Conservation (phyloP, 257 asterid species). For the Ophiorrhiza pumila region DNA sequence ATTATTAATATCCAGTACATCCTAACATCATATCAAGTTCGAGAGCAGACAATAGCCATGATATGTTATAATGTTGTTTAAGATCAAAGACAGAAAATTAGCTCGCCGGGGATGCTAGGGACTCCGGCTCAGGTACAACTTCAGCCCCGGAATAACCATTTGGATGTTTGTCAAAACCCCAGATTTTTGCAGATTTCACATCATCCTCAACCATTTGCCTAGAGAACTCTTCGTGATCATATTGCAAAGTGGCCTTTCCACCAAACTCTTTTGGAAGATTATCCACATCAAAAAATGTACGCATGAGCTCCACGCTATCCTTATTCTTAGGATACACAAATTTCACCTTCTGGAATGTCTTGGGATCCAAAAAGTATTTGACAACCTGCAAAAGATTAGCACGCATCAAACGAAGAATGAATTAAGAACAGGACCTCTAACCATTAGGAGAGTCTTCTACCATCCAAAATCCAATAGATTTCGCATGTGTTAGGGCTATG, state of each 20-base stretch:
- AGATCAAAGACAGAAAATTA: constrained; percentile 8
- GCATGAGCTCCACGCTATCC: constrained; percentile 85
- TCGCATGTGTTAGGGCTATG: not conserved
- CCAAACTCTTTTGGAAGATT: constrained; percentile 90
- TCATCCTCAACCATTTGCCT: constrained; percentile 81
- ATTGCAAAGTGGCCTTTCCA: constrained; percentile 74
- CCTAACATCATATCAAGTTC: not conserved
- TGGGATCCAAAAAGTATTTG: constrained; percentile 78
- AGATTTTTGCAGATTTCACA: constrained; percentile 56
- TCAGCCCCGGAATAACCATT: constrained; percentile 49
- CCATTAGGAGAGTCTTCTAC: not conserved
- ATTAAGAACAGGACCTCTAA: not conserved
- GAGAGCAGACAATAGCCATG: not conserved
- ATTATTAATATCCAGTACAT: constrained; percentile 5
- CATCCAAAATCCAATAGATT: not conserved
- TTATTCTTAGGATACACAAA: constrained; percentile 88
- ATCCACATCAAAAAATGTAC: constrained; percentile 67
- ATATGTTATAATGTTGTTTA: not conserved
- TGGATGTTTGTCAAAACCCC: constrained; percentile 63
- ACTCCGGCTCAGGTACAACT: constrained; percentile 54
- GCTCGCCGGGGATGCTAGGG: constrained; percentile 42
- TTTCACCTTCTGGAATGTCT: constrained; percentile 91
- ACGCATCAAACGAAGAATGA: not conserved
- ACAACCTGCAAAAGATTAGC: constrained; percentile 57
- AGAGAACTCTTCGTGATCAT: constrained; percentile 85